These are phyloP conservation scores for Oxyria digyna DNA, from an alignment of 148 eudicot species.

Conservation along the genomic window DNA sequence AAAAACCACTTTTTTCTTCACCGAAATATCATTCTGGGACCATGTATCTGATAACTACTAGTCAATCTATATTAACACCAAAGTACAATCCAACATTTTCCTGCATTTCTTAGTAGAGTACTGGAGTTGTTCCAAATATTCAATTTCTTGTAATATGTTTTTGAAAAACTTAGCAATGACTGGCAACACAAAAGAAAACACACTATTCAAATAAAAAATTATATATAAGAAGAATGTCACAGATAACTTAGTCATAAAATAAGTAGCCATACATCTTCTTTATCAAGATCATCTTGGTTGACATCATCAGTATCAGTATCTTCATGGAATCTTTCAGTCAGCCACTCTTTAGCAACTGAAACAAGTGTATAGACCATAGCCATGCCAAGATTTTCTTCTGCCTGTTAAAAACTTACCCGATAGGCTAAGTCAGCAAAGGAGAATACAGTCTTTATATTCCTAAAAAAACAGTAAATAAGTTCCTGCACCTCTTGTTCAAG, in stretches of 20 bases:
- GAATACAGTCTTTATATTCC: neutral
- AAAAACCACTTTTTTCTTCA: neutral
- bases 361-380: conserved; percentile 93
- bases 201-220: neutral
- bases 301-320: conserved; percentile 25
- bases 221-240: neutral
- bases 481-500: conserved; percentile 71
- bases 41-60: neutral
- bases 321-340: conserved; percentile 68
- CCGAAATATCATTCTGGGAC: neutral
- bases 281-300: conserved; percentile 42
- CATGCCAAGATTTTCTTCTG: conserved; percentile 94
- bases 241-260: neutral
- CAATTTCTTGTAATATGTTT: neutral
- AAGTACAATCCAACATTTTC: neutral
- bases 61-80: neutral
- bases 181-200: neutral
- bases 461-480: neutral
- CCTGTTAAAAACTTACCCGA: conserved; percentile 26
- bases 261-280: conserved; percentile 62
- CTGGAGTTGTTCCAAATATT: neutral
- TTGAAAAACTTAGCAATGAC: neutral
- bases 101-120: neutral
- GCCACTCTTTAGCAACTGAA: conserved; percentile 84
- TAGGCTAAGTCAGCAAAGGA: neutral